Percentiles rank a stretch among this genome's conserved stretches.
phyloP scores from a whole-genome alignment of 805 yeast species.

The Lachancea kluyveri region DNA sequence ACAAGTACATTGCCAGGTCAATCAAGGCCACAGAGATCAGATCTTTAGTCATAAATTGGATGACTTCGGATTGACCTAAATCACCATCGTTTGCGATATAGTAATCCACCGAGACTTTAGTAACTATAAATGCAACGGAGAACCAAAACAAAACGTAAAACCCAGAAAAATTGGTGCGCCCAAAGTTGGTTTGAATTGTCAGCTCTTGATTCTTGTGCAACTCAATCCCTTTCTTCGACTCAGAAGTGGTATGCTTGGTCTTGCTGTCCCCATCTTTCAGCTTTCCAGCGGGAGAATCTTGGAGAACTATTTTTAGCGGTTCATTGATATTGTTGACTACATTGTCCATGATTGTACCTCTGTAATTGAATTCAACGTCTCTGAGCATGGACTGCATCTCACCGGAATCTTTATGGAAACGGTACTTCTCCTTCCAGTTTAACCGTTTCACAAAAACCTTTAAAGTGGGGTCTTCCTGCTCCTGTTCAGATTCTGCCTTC shows the following conservation, averaged over 20 bases:
- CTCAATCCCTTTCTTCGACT: background rate
- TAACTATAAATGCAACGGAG: conserved; percentile 47
- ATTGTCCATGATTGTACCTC: conserved; percentile 50
- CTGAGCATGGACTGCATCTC: conserved; percentile 45
- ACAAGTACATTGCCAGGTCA: conserved; percentile 68
- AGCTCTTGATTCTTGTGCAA: too few relatives aligned
- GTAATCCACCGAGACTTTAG: conserved; percentile 50
- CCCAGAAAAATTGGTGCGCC: conserved; percentile 52
- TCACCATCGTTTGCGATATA: conserved; percentile 38
- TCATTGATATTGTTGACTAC: conserved; percentile 22
- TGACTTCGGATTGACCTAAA: conserved; percentile 43
- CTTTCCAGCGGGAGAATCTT: conserved; percentile 27
- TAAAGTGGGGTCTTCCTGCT: background rate
- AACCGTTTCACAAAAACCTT: conserved; percentile 12
- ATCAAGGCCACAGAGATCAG: conserved; percentile 61
- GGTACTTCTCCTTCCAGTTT: conserved; percentile 16
- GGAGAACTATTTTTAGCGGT: conserved; percentile 23
- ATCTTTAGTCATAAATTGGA: conserved; percentile 53
- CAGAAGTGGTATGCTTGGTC: too few relatives aligned
- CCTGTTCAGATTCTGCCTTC: too few relatives aligned
- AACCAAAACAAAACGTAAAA: conserved; percentile 79
- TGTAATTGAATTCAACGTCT: conserved; percentile 42
- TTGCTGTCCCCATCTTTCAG: conserved; percentile 5
- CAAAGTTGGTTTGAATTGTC: too few relatives aligned
- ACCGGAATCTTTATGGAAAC: conserved; percentile 17